Conservation (phyloP, 1,284 basidiomycete species). For the Pyrrhoderma noxium region DNA sequence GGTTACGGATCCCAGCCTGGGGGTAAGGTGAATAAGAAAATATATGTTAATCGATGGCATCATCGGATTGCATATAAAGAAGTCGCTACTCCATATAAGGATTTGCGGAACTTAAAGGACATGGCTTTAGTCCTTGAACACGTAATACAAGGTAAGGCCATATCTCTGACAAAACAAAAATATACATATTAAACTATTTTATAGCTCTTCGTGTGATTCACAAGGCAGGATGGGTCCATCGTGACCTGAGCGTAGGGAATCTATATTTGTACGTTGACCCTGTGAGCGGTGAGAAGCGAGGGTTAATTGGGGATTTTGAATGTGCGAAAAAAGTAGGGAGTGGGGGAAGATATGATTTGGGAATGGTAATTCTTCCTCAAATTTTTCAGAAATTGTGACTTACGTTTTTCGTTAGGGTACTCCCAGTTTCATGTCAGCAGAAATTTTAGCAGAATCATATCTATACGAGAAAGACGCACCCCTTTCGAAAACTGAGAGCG, state of each 20-base stretch:
- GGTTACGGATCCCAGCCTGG: too few species aligned
- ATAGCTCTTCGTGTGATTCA: too few species aligned
- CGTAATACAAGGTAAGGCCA: too few species aligned
- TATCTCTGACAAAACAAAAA: too few species aligned
- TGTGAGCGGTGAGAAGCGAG: background rate
- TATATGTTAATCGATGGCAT: background rate
- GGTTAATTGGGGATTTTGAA: slow-evolving; percentile 6
- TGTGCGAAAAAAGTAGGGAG: background rate
- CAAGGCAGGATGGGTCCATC: slow-evolving; percentile 3
- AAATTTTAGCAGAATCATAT: too few species aligned
- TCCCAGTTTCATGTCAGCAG: too few species aligned
- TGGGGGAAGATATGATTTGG: background rate
- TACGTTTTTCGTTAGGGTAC: too few species aligned
- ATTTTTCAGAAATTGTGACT: background rate
- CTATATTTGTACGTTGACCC: background rate
- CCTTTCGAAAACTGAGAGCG: too few species aligned
- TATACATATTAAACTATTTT: too few species aligned
- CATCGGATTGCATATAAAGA: background rate
- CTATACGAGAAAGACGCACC: too few species aligned
- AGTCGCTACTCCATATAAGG: background rate
- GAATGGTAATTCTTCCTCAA: background rate
- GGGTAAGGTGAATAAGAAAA: background rate
- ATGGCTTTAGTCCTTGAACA: too few species aligned
- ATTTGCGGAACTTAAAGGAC: background rate
- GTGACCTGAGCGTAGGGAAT: slow-evolving; percentile 3